A percentile compares a stretch with the other conserved stretches of the same genome.
These are phyloP conservation scores for Penicillium sp. DNA, from an alignment of 2,329 filamentous ascomycete genomes.

Conservation along the genomic window DNA sequence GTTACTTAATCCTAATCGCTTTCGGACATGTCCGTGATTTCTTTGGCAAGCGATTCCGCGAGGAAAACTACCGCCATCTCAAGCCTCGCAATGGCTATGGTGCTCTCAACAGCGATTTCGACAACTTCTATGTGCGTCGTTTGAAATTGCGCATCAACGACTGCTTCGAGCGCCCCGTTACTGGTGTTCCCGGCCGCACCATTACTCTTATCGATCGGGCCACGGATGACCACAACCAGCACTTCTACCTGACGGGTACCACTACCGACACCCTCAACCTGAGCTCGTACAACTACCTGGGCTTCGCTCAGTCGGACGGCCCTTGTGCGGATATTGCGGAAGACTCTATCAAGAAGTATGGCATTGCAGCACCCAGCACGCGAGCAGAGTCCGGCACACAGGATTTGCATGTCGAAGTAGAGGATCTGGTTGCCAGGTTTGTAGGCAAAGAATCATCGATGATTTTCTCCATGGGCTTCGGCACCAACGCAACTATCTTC, in stretches of 20 bases:
- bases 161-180: conserved; percentile 88
- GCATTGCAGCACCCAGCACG: conserved; percentile 76
- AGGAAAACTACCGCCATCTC: conserved; percentile 81
- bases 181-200: conserved; percentile 88
- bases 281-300: conserved; percentile 99
- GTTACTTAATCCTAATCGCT: conserved; percentile 91
- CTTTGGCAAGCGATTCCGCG: conserved; percentile 92
- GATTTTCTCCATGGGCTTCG: conserved; percentile 99
- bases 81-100: conserved; percentile 85
- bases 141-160: conserved; percentile 95
- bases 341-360: conserved; percentile 78
- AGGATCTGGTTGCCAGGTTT: conserved; percentile 83
- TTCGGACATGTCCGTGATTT: conserved; percentile 96
- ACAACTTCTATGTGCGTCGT: conserved; percentile 94
- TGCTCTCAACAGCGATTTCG: conserved; percentile 94
- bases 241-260: conserved; percentile 85
- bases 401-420: conserved; percentile 84
- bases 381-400: conserved; percentile 81
- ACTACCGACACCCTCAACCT: conserved; percentile 94
- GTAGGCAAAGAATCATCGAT: conserved; percentile 92
- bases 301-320: conserved; percentile 95
- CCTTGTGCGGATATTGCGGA: conserved; percentile 94
- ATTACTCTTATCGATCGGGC: conserved; percentile 90
- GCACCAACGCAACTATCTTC: conserved; percentile 91
- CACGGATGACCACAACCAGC: conserved; percentile 86